These are phyloP conservation scores for Flagelloscypha sp. DNA, from an alignment of 768 basidiomycete genomes.

Conservation along the genomic window DNA sequence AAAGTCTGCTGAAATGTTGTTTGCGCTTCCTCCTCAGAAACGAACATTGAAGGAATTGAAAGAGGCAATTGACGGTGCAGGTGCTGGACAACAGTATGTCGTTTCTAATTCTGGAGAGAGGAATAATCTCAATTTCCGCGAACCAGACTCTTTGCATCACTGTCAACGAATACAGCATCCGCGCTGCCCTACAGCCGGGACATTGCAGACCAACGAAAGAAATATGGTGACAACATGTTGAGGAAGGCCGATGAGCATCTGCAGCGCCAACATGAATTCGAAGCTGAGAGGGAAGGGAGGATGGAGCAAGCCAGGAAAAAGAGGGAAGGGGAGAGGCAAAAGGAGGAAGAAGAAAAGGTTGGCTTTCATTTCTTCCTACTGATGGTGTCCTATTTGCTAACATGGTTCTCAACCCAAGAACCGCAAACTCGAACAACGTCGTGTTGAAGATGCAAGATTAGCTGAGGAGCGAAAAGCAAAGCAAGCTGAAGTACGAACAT, in stretches of 20 bases:
- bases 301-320: conserved; percentile 69
- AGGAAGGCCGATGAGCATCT: conserved; percentile 77
- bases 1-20: conserved; percentile 87
- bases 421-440: conserved; percentile 52
- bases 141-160: conserved; percentile 69
- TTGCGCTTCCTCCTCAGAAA: conserved; percentile 63
- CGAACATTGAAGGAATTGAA: conserved; percentile 77
- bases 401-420: conserved; percentile 30
- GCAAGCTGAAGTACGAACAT: conserved; percentile 72
- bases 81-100: conserved; percentile 77
- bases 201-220: conserved; percentile 80
- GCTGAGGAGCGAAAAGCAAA: conserved; percentile 70
- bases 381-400: conserved; percentile 2
- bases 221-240: conserved; percentile 84
- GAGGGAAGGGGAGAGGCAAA: conserved; percentile 73
- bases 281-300: conserved; percentile 61
- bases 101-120: not conserved
- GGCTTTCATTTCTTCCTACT: conserved; percentile 13
- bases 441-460: conserved; percentile 67
- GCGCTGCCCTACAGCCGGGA: conserved; percentile 78
- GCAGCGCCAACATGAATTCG: conserved; percentile 58
- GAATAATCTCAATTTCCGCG: not conserved
- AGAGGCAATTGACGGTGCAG: conserved; percentile 69
- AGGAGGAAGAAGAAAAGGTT: conserved; percentile 60
- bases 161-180: conserved; percentile 64